phyloP scores from a whole-genome alignment of 345 rosid genomes.

The Bruguiera parviflora region DNA sequence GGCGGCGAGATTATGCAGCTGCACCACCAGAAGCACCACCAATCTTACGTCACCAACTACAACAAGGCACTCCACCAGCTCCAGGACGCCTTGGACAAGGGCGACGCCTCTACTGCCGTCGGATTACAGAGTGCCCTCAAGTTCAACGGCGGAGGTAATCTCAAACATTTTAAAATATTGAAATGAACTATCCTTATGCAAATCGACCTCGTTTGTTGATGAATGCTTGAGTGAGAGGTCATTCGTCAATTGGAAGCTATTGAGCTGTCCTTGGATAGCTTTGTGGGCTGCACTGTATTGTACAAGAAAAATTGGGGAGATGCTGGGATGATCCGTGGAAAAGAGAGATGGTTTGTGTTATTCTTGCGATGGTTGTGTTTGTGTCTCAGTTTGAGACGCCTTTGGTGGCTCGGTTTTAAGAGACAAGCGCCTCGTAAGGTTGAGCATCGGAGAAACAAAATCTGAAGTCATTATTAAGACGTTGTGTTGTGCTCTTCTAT shows the following conservation, averaged over 20 bases:
- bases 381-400: background rate
- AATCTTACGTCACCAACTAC: conserved; percentile 80
- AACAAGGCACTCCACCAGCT: conserved; percentile 87
- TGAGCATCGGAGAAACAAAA: background rate
- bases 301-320: no score
- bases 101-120: conserved; percentile 60
- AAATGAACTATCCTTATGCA: no score
- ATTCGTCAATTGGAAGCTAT: no score
- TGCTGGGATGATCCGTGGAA: no score
- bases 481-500: background rate
- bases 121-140: conserved; percentile 86
- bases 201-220: no score
- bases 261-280: no score
- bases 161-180: background rate
- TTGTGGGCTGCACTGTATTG: no score
- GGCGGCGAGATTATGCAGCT: conserved; percentile 94
- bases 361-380: no score
- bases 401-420: background rate
- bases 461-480: background rate
- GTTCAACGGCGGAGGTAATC: conserved; percentile 90
- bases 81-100: conserved; percentile 56
- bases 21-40: conserved; percentile 98
- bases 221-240: no score
- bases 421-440: background rate
- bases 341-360: no score